phyloP scores from a whole-genome alignment of 1,139 yeast species.

The Taphrina deformans region DNA sequence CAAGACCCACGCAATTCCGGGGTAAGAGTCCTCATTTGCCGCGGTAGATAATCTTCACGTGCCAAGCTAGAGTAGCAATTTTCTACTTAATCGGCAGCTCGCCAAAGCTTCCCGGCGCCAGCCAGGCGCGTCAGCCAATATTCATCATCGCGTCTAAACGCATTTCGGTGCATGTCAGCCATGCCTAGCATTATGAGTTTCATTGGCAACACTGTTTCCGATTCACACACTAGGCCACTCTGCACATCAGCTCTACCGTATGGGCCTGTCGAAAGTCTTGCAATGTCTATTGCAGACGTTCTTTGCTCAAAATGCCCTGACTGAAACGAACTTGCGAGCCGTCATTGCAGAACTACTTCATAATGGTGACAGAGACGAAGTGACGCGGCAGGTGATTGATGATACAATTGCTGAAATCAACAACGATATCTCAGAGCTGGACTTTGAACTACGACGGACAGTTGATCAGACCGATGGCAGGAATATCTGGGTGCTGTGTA shows the following conservation, averaged over 20 bases:
- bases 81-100: no score
- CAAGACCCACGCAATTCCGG: background rate
- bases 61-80: no score
- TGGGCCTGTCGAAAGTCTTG: conserved; percentile 3
- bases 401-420: conserved; percentile 49
- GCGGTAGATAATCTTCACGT: background rate
- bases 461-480: conserved; percentile 23
- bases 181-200: background rate
- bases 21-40: background rate
- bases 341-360: conserved; percentile 7
- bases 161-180: background rate
- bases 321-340: conserved; percentile 12
- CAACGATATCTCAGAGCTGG: conserved; percentile 15
- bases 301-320: conserved; percentile 11
- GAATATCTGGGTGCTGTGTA: conserved; percentile 28
- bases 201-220: no score
- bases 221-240: no score
- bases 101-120: no score
- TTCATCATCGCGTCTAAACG: background rate
- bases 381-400: conserved; percentile 43
- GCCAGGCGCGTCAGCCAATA: background rate
- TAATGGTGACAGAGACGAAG: conserved; percentile 5
- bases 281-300: conserved; percentile 16
- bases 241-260: no score
- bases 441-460: conserved; percentile 25